Evolutionary conservation across 495 filamentous ascomycete species (phyloP), one percentile per base, ranked within the genome.

Genomic region (Trichocladium antarcticum): DNA sequence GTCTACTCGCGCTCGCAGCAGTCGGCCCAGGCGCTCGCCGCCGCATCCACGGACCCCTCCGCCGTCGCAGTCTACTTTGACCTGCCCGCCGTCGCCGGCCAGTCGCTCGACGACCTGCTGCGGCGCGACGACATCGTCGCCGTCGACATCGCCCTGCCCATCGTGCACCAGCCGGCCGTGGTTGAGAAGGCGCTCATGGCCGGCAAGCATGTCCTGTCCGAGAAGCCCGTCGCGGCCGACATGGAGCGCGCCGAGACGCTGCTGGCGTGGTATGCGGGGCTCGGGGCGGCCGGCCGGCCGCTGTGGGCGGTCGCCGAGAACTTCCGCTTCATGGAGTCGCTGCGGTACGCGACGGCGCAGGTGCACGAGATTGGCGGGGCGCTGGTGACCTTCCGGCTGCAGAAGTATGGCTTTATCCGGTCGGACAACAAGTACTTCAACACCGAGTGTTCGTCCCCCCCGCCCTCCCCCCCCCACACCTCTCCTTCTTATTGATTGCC

Each of bases 201-300:
- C 1, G 80, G 82, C 15, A 92, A 92, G 58, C 84, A 89, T 61
- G 86, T 90, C 2, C 66, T 90, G 0, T 81, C 69, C 14, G 87
- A 93, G 67, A 93, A 92, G 61, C 87, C 87, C 14, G 77, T 92
- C 19, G 84, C 85, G 0, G 72, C 72, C 50, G 77, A 86, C 56
- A 54, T 87, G 16, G 66, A 66, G 1, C 68, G 68, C 0, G 87
- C 82, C 6, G 65, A 68, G 48, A 65, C 74, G 35, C 66, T 90
- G 44, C 54, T 87, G n/a, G 27, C 62, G 3, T 85, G 75, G 71
- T 85, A 84, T 51, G 55, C 70, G 34, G 56, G 63, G 4, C 67
- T 71, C 19, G 68, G 71, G 0, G 46, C 71, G 0, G 46, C 8
- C 0, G 41, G 14, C 12, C 54, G 37, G 49, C 74, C 75, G 49